Evolutionary conservation across 192 early-diverging fungal genomes (phyloP).

Genomic region (Globomyces pollinis-pini): DNA sequence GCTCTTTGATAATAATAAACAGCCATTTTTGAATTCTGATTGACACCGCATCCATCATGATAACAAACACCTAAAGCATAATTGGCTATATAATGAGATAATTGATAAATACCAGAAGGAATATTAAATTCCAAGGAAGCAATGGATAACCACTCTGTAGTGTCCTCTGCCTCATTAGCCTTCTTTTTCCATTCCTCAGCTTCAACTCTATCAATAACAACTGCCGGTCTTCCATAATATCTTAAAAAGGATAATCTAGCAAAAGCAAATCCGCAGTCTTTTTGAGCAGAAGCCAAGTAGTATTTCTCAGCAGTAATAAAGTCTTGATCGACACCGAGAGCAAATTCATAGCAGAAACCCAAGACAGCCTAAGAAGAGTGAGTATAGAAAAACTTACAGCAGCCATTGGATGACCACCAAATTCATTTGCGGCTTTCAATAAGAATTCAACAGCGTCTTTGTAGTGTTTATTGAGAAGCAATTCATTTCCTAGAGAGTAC

Average conservation of each 20-base stretch:
- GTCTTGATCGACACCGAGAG: slow-evolving; percentile 58
- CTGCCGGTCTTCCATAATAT: slow-evolving; percentile 69
- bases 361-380: slow-evolving; percentile 57
- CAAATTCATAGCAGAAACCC: slow-evolving; percentile 81
- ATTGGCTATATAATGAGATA: slow-evolving; percentile 36
- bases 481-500: slow-evolving; percentile 13
- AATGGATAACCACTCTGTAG: slow-evolving; percentile 55
- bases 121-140: slow-evolving; percentile 51
- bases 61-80: slow-evolving; percentile 75
- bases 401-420: not conserved
- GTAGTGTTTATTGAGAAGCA: not conserved
- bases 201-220: slow-evolving; percentile 70
- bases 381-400: not conserved
- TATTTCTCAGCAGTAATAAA: slow-evolving; percentile 55
- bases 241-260: slow-evolving; percentile 67
- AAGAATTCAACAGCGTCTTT: slow-evolving; percentile 6
- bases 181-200: slow-evolving; percentile 69
- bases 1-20: slow-evolving; percentile 62
- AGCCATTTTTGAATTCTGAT: slow-evolving; percentile 51
- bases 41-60: slow-evolving; percentile 68
- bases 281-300: slow-evolving; percentile 57
- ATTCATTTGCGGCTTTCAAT: not conserved
- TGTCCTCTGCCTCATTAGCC: slow-evolving; percentile 39
- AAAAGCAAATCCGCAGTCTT: slow-evolving; percentile 56
- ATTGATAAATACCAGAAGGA: slow-evolving; percentile 20